phyloP scores from a whole-genome alignment of 2,329 filamentous ascomycete species.

The Cercospora janseana region DNA sequence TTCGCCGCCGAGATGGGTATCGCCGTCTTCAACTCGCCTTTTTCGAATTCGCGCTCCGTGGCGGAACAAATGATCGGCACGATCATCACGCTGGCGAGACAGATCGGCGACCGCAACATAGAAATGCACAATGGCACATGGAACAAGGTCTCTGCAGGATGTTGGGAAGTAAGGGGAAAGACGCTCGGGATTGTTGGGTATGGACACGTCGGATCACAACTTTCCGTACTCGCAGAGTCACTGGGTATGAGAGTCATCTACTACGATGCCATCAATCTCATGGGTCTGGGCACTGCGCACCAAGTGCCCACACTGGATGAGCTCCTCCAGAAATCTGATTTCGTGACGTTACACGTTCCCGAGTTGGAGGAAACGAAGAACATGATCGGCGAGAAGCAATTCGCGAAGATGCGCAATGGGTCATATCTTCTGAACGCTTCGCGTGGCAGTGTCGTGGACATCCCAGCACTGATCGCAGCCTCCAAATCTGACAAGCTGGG shows the following conservation, averaged over 20 bases:
- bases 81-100: constrained; percentile 86
- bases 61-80: constrained; percentile 94
- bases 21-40: constrained; percentile 98
- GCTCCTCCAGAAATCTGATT: constrained; percentile 78
- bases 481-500: constrained; percentile 84
- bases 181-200: constrained; percentile 96
- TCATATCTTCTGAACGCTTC: constrained; percentile 96
- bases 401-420: constrained; percentile 87
- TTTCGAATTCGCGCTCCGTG: constrained; percentile 95
- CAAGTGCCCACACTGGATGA: constrained; percentile 77
- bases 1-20: constrained; percentile 83
- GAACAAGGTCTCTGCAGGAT: constrained; percentile 96
- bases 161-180: constrained; percentile 98
- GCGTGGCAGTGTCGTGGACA: constrained; percentile 90
- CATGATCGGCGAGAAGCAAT: constrained; percentile 77
- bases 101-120: constrained; percentile 86
- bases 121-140: constrained; percentile 93
- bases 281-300: constrained; percentile 84
- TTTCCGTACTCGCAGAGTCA: constrained; percentile 91
- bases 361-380: constrained; percentile 89
- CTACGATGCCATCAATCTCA: constrained; percentile 90
- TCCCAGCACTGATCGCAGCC: constrained; percentile 83
- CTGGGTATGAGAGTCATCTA: constrained; percentile 99
- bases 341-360: constrained; percentile 91
- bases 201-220: constrained; percentile 92